Evolutionary conservation across 331 rosid genomes (phyloP).

Genomic region (Prunus yedoensis): DNA sequence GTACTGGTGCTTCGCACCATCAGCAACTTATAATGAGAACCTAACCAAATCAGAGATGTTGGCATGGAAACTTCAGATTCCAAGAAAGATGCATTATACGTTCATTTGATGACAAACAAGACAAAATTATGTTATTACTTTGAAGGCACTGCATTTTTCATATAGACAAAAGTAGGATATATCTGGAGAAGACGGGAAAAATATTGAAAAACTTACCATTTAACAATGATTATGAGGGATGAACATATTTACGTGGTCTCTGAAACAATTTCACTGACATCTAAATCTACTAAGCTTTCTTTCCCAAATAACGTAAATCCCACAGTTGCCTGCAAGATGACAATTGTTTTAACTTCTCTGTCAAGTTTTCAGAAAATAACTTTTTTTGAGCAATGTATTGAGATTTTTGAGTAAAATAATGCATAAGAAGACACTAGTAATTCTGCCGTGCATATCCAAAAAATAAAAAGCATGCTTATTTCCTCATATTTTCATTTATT

Average conservation of each 20-base stretch:
- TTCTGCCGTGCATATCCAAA: background rate
- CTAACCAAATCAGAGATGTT: background rate
- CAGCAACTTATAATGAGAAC: constrained; percentile 1
- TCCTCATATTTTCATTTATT: constrained; percentile 12
- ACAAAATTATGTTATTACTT: background rate
- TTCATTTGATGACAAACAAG: background rate
- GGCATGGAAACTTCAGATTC: background rate
- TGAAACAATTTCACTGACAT: constrained; percentile 53
- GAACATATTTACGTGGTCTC: constrained; percentile 33
- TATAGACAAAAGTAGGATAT: constrained; percentile 14
- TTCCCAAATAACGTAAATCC: constrained; percentile 78
- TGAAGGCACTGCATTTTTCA: background rate
- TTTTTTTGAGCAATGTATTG: background rate
- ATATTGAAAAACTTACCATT: constrained; percentile 39
- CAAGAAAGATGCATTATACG: background rate
- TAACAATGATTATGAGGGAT: constrained; percentile 16
- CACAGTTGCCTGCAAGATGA: constrained; percentile 82
- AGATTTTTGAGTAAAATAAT: constrained; percentile 8
- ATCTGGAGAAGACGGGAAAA: background rate
- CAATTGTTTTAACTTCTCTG: background rate
- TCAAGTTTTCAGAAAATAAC: background rate
- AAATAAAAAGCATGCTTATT: background rate
- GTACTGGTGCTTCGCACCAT: background rate
- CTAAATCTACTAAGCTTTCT: constrained; percentile 73
- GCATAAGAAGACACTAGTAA: background rate